phyloP scores from a whole-genome alignment of 1,284 basidiomycete species.

The Heterobasidion annosum region DNA sequence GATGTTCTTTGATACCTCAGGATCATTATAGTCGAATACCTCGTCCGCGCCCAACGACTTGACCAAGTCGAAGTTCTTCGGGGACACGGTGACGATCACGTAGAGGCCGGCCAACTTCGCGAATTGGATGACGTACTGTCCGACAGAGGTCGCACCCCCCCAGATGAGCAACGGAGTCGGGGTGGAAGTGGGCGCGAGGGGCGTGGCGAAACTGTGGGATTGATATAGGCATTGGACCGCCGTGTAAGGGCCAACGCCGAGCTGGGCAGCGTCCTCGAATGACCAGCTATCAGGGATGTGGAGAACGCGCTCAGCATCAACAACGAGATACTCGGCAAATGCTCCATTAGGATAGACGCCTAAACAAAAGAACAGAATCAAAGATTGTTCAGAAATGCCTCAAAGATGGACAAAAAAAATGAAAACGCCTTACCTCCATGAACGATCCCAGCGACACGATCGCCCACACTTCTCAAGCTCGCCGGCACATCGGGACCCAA shows the following conservation, averaged over 20 bases:
- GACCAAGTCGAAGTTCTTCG: conserved; percentile 22
- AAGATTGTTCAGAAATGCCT: not conserved
- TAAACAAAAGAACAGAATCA: not conserved
- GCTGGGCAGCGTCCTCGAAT: conserved; percentile 23
- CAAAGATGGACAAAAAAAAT: too few relatives aligned
- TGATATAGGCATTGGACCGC: conserved; percentile 19
- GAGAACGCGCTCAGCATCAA: conserved; percentile 15
- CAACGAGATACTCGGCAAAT: conserved; percentile 23
- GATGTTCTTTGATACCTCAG: conserved; percentile 9
- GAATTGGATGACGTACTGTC: conserved; percentile 30
- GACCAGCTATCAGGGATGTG: conserved; percentile 18
- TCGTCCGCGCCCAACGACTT: conserved; percentile 27
- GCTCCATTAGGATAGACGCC: conserved; percentile 13
- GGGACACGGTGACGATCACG: conserved; percentile 29
- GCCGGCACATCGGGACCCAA: conserved; percentile 17
- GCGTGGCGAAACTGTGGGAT: conserved; percentile 15
- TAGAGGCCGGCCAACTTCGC: conserved; percentile 26
- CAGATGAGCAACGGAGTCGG: conserved; percentile 21
- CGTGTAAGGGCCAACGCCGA: conserved; percentile 20
- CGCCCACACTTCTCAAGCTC: conserved; percentile 16
- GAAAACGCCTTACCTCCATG: conserved; percentile 15
- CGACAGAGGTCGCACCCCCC: conserved; percentile 25
- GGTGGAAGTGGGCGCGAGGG: conserved; percentile 9
- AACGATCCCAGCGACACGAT: conserved; percentile 20
- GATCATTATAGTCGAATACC: conserved; percentile 27